Percentiles rank a stretch among this genome's conserved stretches.
Conservation (phyloP, 345 rosid genomes). For the Arabis hirsuta region DNA sequence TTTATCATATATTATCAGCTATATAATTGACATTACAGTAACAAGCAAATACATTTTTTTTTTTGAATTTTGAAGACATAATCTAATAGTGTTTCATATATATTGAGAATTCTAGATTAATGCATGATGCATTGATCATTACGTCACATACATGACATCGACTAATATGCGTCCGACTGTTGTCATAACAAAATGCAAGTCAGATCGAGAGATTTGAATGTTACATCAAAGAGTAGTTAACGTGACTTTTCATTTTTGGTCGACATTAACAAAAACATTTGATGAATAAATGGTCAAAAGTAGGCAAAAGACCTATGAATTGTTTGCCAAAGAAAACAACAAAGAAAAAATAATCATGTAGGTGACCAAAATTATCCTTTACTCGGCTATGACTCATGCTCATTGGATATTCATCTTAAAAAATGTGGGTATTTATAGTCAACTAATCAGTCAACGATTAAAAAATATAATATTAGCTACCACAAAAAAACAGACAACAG, state of each 20-base stretch:
- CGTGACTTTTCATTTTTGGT: constrained; percentile 4
- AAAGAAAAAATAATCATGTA: not conserved
- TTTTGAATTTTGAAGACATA: too few relatives aligned
- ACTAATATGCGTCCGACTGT: not conserved
- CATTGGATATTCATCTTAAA: not conserved
- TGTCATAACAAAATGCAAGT: not conserved
- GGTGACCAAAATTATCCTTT: too few relatives aligned
- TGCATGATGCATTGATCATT: not conserved
- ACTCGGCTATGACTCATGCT: not conserved
- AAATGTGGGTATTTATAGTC: not conserved
- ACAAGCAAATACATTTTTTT: too few relatives aligned
- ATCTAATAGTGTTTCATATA: too few relatives aligned
- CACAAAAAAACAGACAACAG: not conserved
- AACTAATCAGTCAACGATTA: not conserved
- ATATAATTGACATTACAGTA: too few relatives aligned
- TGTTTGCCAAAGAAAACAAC: not conserved
- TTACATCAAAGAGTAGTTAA: not conserved
- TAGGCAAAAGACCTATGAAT: not conserved
- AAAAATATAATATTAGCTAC: not conserved
- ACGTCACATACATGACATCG: not conserved
- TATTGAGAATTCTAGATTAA: too few relatives aligned
- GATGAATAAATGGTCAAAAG: not conserved
- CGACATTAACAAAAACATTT: not conserved
- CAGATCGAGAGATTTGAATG: not conserved
- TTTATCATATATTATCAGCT: too few relatives aligned